Evolutionary conservation across 805 yeast species (phyloP).

Genomic region (Maudiozyma saulgeensis): DNA sequence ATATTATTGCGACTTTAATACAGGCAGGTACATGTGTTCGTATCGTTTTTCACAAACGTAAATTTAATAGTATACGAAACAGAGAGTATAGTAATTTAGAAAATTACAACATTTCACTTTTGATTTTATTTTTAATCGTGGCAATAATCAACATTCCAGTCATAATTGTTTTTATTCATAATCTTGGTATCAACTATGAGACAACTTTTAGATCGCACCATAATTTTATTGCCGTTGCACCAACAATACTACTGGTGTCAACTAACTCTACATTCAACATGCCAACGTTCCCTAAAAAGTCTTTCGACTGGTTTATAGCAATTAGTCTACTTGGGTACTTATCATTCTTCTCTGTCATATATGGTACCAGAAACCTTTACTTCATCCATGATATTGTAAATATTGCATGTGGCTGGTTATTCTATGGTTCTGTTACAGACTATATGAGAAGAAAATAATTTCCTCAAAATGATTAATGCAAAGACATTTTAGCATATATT

Average conservation of each 20-base stretch:
- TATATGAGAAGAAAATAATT: neutral
- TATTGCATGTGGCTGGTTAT: conserved; percentile 40
- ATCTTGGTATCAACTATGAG: conserved; percentile 65
- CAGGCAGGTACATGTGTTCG: conserved; percentile 48
- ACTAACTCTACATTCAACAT: conserved; percentile 41
- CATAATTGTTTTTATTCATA: conserved; percentile 71
- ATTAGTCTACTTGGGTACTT: conserved; percentile 39
- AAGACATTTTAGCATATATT: neutral
- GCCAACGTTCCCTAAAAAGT: conserved; percentile 28
- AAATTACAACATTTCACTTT: conserved; percentile 54
- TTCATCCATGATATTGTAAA: conserved; percentile 77
- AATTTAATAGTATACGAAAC: neutral
- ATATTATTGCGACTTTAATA: conserved; percentile 45
- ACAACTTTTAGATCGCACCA: conserved; percentile 85
- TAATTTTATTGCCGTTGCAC: conserved; percentile 66
- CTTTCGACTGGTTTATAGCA: conserved; percentile 27
- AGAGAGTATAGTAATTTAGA: conserved; percentile 28
- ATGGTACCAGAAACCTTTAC: conserved; percentile 74
- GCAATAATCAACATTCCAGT: conserved; percentile 73
- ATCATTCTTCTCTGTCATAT: conserved; percentile 52
- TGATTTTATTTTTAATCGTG: conserved; percentile 66
- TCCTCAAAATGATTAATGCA: neutral
- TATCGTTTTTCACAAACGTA: conserved; percentile 9
- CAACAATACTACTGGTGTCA: conserved; percentile 54
- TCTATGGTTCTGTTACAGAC: conserved; percentile 4